Percentiles rank a stretch among this genome's conserved stretches.
These are phyloP conservation scores for Spathaspora sp. DNA, from an alignment of 1,139 yeast genomes.

Conservation along the genomic window DNA sequence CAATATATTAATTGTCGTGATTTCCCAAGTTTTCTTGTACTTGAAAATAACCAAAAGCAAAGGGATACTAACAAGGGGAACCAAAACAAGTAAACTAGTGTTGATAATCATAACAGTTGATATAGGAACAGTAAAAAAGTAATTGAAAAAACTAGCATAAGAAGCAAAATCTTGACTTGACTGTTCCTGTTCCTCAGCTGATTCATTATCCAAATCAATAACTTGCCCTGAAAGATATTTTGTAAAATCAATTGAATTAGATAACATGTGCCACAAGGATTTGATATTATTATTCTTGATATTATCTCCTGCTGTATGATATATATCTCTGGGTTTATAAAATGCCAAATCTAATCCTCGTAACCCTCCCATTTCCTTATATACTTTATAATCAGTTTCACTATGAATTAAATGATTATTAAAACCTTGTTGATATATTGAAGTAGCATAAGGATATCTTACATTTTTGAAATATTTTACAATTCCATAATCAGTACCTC, in stretches of 20 bases:
- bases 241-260: conserved; percentile 62
- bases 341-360: conserved; percentile 77
- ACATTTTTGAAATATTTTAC: conserved; percentile 45
- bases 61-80: conserved; percentile 54
- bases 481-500: conserved; percentile 79
- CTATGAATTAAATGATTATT: conserved; percentile 68
- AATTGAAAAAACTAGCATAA: conserved; percentile 62
- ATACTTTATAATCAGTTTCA: conserved; percentile 84
- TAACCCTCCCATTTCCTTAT: conserved; percentile 57
- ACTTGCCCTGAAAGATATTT: conserved; percentile 38
- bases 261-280: conserved; percentile 82
- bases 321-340: conserved; percentile 68
- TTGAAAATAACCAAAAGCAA: conserved; percentile 48
- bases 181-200: conserved; percentile 8
- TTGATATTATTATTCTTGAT: conserved; percentile 61
- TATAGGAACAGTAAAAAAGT: conserved; percentile 55
- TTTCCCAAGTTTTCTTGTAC: conserved; percentile 50
- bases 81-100: conserved; percentile 46
- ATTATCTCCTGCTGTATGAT: conserved; percentile 77
- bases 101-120: conserved; percentile 47
- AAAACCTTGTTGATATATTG: conserved; percentile 82
- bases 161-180: conserved; percentile 45
- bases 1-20: conserved; percentile 36
- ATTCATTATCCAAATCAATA: conserved; percentile 38
- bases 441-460: conserved; percentile 73